Evolutionary conservation across 2,329 filamentous ascomycete genomes (phyloP), one percentile per base, ranked within the genome.

Genomic region (Trichophyton schoenleinii): DNA sequence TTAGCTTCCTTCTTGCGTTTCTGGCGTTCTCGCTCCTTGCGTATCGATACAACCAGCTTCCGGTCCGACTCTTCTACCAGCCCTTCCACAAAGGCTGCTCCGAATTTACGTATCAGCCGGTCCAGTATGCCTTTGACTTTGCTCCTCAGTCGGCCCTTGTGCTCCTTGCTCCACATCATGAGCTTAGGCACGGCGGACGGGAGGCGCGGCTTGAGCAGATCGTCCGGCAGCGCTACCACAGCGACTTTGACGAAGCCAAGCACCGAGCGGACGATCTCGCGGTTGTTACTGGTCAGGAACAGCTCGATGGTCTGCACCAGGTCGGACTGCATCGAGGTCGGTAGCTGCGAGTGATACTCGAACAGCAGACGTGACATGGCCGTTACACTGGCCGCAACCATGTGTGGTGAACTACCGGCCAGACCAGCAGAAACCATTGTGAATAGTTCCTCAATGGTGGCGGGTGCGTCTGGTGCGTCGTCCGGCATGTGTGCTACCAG

Each of bases 81-180:
- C 66, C 83, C 83, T 74, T 94, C 89, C 11, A 99, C 83, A 34
- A 84, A 75, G 1, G 92, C 87, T 53, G 88, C 87, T 57, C 94
- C 91, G 70, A 96, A 97, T 61, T 92, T 85, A 57, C 92, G 85
- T 22, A 97, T 87, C 82, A 96, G 90, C 59, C 94, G 85, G 77
- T 99, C 94, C 15, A 99, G 78, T 65, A 99, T 97, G 71, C 96
- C 91, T 83, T 96, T 97, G 67, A 99, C 91, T 79, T 97, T 99
- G 58, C 89, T 87, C 70, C 92, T 90, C 78, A 99, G 94, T 72
- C 95, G 91, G 11, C 91, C 91, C 78, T 97, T 97, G 79, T 99
- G 95, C 75, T 99, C 94, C 74, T 96, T 90, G 71, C 88, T 91
- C 92, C 94, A 99, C 48, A 91, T 85, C 80, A 97, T 89, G 20